Percentiles rank a stretch among this genome's conserved stretches.
phyloP scores from a whole-genome alignment of 352 stramenopile species.

The Thraustochytrium sp. region DNA sequence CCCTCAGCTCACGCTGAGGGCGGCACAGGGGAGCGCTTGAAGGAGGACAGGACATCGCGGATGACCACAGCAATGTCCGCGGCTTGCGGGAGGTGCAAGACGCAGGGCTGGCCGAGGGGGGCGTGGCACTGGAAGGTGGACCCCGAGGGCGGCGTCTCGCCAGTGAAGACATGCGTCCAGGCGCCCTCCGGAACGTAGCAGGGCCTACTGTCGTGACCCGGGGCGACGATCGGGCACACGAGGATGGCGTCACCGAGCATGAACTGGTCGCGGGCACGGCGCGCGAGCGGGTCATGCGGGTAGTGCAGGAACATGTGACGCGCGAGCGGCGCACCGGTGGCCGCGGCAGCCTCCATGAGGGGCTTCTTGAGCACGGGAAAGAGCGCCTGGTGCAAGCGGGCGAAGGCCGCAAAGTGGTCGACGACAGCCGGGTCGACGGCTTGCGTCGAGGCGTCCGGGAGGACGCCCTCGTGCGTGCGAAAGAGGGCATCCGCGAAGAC shows the following conservation, averaged over 20 bases:
- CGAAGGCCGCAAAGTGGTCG: constrained; percentile 47
- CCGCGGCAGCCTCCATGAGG: constrained; percentile 48
- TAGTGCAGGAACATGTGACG: constrained; percentile 49
- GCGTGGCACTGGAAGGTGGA: neutral
- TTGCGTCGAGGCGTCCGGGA: constrained; percentile 46
- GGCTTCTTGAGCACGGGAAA: constrained; percentile 45
- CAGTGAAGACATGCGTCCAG: constrained; percentile 2
- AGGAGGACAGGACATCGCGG: neutral
- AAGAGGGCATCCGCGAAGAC: constrained; percentile 53
- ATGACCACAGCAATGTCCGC: neutral
- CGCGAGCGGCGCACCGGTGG: constrained; percentile 47
- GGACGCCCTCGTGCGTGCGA: constrained; percentile 51
- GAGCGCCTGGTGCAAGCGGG: constrained; percentile 19
- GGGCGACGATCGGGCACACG: constrained; percentile 32
- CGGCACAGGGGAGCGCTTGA: too few relatives aligned
- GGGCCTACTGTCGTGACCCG: neutral
- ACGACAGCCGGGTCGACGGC: constrained; percentile 43
- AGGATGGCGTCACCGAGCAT: constrained; percentile 46
- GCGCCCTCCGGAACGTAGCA: constrained; percentile 18
- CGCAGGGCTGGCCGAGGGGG: constrained; percentile 1
- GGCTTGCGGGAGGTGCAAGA: neutral
- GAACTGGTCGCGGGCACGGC: constrained; percentile 39
- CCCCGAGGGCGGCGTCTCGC: neutral
- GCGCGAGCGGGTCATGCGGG: constrained; percentile 2
- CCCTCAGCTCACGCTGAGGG: neutral